Percentiles rank a stretch among this genome's conserved stretches.
Evolutionary conservation across 441 rosid species (phyloP).

Genomic region (Pelargonium fulgidum): DNA sequence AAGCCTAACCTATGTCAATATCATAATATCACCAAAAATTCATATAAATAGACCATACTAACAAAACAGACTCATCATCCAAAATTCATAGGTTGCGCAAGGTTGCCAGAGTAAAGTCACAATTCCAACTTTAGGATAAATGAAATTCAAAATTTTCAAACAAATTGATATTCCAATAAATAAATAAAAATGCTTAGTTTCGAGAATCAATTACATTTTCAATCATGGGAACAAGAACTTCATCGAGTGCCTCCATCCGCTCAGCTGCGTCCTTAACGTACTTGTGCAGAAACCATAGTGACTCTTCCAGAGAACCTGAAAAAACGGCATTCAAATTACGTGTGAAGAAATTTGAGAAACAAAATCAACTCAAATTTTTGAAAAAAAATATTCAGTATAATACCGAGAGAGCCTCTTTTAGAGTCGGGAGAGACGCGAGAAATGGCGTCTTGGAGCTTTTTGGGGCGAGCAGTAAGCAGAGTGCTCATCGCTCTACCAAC

Average conservation of each 20-base stretch:
- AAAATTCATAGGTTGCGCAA: neutral
- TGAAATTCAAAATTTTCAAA: neutral
- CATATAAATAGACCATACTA: neutral
- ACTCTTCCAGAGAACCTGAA: constrained; percentile 65
- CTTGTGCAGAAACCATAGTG: constrained; percentile 53
- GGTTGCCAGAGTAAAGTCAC: neutral
- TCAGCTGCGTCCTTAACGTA: constrained; percentile 51
- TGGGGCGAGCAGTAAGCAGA: constrained; percentile 65
- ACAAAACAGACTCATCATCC: neutral
- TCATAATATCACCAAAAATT: neutral
- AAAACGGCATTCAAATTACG: neutral
- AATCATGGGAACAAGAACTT: constrained; percentile 61
- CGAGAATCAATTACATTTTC: constrained; percentile 42
- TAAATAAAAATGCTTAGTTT: neutral
- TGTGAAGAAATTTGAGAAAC: constrained; percentile 7
- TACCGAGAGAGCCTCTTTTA: constrained; percentile 43
- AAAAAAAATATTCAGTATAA: neutral
- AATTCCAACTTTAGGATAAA: neutral
- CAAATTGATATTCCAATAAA: neutral
- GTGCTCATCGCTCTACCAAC: constrained; percentile 56
- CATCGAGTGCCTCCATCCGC: constrained; percentile 45
- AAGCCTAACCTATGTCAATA: neutral
- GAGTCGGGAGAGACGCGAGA: constrained; percentile 41
- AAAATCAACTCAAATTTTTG: neutral
- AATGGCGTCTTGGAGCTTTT: constrained; percentile 53